These are phyloP conservation scores for Cytospora chrysosperma DNA, from an alignment of 2,329 filamentous ascomycete genomes.

Conservation along the genomic window DNA sequence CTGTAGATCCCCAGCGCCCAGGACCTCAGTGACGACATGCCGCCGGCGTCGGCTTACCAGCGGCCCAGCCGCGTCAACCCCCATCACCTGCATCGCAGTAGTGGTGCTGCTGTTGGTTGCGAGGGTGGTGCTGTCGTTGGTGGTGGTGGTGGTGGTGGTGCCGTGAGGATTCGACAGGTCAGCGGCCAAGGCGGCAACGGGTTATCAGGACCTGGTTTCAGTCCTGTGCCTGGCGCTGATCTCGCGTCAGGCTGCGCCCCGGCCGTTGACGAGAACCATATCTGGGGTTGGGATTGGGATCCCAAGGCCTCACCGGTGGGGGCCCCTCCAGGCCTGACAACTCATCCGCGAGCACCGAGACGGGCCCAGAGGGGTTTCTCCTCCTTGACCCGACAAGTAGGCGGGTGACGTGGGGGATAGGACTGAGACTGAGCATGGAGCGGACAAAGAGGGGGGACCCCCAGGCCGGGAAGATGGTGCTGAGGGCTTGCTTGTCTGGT, in stretches of 20 bases:
- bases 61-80: background rate
- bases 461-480: background rate
- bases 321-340: background rate
- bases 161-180: background rate
- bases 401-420: slow-evolving; percentile 1
- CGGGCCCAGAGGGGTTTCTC: background rate
- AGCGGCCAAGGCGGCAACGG: background rate
- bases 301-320: slow-evolving; percentile 5
- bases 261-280: background rate
- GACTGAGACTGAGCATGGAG: background rate
- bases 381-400: slow-evolving; percentile 5
- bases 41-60: background rate
- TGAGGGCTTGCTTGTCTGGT: background rate
- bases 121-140: background rate
- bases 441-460: background rate
- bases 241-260: background rate
- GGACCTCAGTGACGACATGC: background rate
- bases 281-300: slow-evolving; percentile 7
- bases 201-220: background rate
- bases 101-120: background rate
- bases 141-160: background rate
- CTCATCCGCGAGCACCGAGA: slow-evolving; percentile 5
- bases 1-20: background rate
- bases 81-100: background rate
- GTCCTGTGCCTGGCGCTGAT: background rate